phyloP scores from a whole-genome alignment of 2,329 filamentous ascomycete genomes.

The Shiraia bambusicola region DNA sequence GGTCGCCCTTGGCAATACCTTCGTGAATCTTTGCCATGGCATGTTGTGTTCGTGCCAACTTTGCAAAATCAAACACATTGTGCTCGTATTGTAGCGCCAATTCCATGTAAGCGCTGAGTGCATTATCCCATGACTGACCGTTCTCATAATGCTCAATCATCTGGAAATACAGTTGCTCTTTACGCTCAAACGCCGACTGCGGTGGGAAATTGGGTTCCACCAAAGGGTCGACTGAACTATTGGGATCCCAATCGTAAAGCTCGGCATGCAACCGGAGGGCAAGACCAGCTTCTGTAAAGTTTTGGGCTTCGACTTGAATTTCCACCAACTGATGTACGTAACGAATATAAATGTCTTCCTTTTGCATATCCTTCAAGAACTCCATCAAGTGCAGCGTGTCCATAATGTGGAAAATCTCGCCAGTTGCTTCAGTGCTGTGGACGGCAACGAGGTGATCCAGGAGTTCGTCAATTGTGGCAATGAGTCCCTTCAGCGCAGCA shows the following conservation, averaged over 20 bases:
- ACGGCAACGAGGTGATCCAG: constrained; percentile 88
- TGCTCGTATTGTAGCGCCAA: constrained; percentile 88
- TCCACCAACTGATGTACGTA: constrained; percentile 90
- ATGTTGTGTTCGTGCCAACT: constrained; percentile 83
- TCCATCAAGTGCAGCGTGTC: constrained; percentile 92
- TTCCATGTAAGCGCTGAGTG: constrained; percentile 84
- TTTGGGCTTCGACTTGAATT: constrained; percentile 72
- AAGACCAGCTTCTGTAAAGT: constrained; percentile 84
- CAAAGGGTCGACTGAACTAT: constrained; percentile 64
- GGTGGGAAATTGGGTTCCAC: constrained; percentile 74
- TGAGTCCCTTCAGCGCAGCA: constrained; percentile 72
- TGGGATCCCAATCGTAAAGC: constrained; percentile 86
- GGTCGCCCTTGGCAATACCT: constrained; percentile 78
- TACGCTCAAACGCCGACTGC: constrained; percentile 87
- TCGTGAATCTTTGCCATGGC: constrained; percentile 94
- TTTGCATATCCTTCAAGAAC: constrained; percentile 93
- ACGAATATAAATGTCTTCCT: constrained; percentile 93
- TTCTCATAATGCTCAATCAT: constrained; percentile 96
- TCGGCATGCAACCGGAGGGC: constrained; percentile 89
- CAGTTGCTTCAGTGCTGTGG: constrained; percentile 71
- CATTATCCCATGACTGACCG: constrained; percentile 90
- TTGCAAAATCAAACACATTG: constrained; percentile 86
- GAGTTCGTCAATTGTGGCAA: constrained; percentile 84
- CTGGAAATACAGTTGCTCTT: constrained; percentile 87
- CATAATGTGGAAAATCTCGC: constrained; percentile 79